Base-by-base conservation (phyloP, 768 basidiomycete genomes). In the Coprinopsis sp. region DNA sequence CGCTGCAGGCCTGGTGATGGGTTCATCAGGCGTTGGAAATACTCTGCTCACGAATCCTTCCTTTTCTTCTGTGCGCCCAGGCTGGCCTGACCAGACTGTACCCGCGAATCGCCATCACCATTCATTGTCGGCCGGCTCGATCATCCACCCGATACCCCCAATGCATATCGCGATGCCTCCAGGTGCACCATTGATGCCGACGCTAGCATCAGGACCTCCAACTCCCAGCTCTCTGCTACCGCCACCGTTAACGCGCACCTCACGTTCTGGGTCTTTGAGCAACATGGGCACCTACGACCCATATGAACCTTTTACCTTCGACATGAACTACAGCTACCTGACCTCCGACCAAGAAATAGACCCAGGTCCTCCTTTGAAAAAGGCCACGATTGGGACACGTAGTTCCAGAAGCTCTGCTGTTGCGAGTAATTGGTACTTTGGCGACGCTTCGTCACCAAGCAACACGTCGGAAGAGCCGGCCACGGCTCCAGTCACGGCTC, bases 81-180 rank as follows among this genome's bases (percentile, higher is more conserved):
- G 65, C 22, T 75, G 73, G 73, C 65, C 68, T 10, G 72, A 73
- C 44, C 53, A 65, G 11, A 54, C 65, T 23, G 54, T 66, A 24
- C 61, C 67, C 6, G 57, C 58, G 11, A 60, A 63, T 29, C 64
- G 68, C 21, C 73, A 72, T 52, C 69, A 72, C 40, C 71, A 71
- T 49, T 72, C 73, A 1, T 51, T 71, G 24, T 73, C 72, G 36
- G 61, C 64, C 2, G 70, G 71, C 24, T 64, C 71, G 12, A 54
- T 67, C 22, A 50, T 58, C 40, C 54, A 58, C 11, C 51, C 63
- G 40, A 51, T 61, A 33, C 53, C 57, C 19, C 42, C 52, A 11
- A 44, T 54, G 29, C 41, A 25, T 23, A 27, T 29, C 14, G 33
- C 31, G 37, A 37, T 49, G 40, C 41, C 47, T n/a, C 18, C 46